Percentiles rank a stretch among this genome's conserved stretches.
Conservation (phyloP, 352 stramenopile species). For the Phytopythium ostracodes region DNA sequence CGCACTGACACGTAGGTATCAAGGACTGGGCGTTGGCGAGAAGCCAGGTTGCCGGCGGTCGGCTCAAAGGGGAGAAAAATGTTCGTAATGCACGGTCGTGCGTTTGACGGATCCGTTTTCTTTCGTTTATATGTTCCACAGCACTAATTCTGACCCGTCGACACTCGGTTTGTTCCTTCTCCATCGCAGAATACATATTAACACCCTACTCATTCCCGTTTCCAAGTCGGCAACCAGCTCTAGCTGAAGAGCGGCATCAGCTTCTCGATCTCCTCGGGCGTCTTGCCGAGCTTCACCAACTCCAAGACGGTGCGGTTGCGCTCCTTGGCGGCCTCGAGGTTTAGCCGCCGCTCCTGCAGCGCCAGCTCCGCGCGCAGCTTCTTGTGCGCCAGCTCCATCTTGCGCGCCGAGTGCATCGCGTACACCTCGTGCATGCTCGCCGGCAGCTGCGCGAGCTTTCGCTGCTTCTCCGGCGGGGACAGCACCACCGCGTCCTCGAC, state of each 20-base stretch:
- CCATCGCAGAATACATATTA: neutral
- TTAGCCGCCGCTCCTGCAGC: slow-evolving; percentile 6
- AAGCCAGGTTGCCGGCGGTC: too few relatives aligned
- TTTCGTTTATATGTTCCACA: slow-evolving; percentile 1
- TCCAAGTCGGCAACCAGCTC: neutral
- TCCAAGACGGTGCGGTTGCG: slow-evolving; percentile 8
- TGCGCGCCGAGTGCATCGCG: slow-evolving; percentile 5
- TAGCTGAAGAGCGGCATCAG: slow-evolving; percentile 9
- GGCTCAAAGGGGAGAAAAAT: neutral
- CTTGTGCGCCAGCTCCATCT: slow-evolving; percentile 9
- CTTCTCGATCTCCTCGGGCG: slow-evolving; percentile 8
- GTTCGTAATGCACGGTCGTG: neutral
- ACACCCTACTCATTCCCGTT: neutral
- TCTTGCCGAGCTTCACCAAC: slow-evolving; percentile 9
- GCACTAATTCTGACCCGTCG: neutral
- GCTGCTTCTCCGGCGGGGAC: slow-evolving; percentile 5
- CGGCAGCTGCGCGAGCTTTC: slow-evolving; percentile 1
- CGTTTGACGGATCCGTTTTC: neutral
- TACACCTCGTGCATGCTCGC: slow-evolving; percentile 6
- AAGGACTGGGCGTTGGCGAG: too few relatives aligned
- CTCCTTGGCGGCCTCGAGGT: slow-evolving; percentile 8
- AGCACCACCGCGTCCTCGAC: slow-evolving; percentile 1
- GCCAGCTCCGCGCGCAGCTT: slow-evolving; percentile 6
- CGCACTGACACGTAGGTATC: slow-evolving; percentile 12
- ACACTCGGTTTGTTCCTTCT: neutral